phyloP scores from a whole-genome alignment of 345 rosid genomes.

The Camelina sativa region DNA sequence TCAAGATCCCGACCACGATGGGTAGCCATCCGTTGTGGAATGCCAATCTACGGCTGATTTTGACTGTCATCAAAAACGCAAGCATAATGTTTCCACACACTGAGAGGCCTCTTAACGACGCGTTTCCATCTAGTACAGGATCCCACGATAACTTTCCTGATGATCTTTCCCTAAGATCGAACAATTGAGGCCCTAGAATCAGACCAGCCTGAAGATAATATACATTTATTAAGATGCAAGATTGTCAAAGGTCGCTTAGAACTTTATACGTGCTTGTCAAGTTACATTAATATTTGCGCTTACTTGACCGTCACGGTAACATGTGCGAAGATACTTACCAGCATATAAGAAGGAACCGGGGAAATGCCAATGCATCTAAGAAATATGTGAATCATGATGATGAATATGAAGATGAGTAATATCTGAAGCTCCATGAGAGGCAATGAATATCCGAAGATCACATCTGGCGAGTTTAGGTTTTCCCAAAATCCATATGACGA shows the following conservation, averaged over 20 bases:
- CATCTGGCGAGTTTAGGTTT: not conserved
- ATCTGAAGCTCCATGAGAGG: slow-evolving; percentile 38
- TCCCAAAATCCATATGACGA: slow-evolving; percentile 36
- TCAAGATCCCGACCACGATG: slow-evolving; percentile 28
- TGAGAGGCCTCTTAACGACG: slow-evolving; percentile 34
- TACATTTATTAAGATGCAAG: not conserved
- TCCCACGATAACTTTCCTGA: slow-evolving; percentile 18
- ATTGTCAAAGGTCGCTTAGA: not conserved
- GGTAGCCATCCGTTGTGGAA: slow-evolving; percentile 32
- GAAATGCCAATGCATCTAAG: slow-evolving; percentile 12
- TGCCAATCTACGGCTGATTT: slow-evolving; percentile 43
- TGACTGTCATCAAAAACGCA: slow-evolving; percentile 52
- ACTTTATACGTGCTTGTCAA: not conserved
- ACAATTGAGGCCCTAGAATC: slow-evolving; percentile 29
- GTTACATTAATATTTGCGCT: not conserved
- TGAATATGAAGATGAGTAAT: slow-evolving; percentile 13
- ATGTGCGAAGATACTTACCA: slow-evolving; percentile 20
- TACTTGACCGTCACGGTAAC: not conserved
- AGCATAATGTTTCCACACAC: slow-evolving; percentile 44
- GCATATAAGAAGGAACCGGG: slow-evolving; percentile 7
- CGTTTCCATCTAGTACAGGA: slow-evolving; percentile 8
- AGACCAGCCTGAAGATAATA: slow-evolving; percentile 38
- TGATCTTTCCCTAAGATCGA: slow-evolving; percentile 28
- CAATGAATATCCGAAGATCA: slow-evolving; percentile 28
- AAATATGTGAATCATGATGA: not conserved